Conservation (phyloP, 2,329 filamentous ascomycete genomes). For the Diaporthe eres region DNA sequence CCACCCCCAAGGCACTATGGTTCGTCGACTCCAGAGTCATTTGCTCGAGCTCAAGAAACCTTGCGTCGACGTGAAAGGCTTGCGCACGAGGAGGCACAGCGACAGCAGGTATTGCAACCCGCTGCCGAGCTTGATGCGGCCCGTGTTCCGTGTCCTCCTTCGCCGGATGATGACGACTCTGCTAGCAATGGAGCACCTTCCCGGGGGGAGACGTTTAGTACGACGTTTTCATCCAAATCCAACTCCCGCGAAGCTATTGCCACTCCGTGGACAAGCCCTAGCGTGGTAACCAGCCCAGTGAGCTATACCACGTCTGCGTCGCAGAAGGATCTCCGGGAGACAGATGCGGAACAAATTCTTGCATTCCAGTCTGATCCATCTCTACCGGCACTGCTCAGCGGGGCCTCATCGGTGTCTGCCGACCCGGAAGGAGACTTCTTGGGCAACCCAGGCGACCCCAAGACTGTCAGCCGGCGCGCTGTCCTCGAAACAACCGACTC, state of each 20-base stretch:
- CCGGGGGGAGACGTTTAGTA: slow-evolving; percentile 58
- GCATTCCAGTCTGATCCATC: slow-evolving; percentile 75
- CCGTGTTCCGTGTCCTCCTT: slow-evolving; percentile 58
- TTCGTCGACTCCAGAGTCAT: slow-evolving; percentile 57
- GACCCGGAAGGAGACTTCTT: slow-evolving; percentile 74
- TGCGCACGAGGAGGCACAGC: slow-evolving; percentile 50
- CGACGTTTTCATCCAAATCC: slow-evolving; percentile 66
- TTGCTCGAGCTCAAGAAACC: slow-evolving; percentile 54
- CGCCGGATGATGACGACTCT: slow-evolving; percentile 60
- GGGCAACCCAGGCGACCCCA: slow-evolving; percentile 65
- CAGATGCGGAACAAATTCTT: slow-evolving; percentile 63
- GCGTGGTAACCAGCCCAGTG: slow-evolving; percentile 65
- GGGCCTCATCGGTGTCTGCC: slow-evolving; percentile 74
- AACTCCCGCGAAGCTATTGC: slow-evolving; percentile 63
- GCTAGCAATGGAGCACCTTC: slow-evolving; percentile 51
- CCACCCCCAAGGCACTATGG: slow-evolving; percentile 54
- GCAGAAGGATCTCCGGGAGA: slow-evolving; percentile 59
- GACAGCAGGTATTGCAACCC: slow-evolving; percentile 45
- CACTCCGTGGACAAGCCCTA: slow-evolving; percentile 69
- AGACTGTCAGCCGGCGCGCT: slow-evolving; percentile 59
- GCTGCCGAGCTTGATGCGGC: slow-evolving; percentile 48
- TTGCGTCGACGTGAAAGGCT: slow-evolving; percentile 51
- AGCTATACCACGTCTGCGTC: slow-evolving; percentile 55
- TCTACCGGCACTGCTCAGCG: slow-evolving; percentile 73
- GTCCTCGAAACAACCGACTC: slow-evolving; percentile 68